A percentile compares a stretch with the other conserved stretches of the same genome.
Conservation (phyloP, 352 stramenopile genomes). For the Phytophthora colocasiae region DNA sequence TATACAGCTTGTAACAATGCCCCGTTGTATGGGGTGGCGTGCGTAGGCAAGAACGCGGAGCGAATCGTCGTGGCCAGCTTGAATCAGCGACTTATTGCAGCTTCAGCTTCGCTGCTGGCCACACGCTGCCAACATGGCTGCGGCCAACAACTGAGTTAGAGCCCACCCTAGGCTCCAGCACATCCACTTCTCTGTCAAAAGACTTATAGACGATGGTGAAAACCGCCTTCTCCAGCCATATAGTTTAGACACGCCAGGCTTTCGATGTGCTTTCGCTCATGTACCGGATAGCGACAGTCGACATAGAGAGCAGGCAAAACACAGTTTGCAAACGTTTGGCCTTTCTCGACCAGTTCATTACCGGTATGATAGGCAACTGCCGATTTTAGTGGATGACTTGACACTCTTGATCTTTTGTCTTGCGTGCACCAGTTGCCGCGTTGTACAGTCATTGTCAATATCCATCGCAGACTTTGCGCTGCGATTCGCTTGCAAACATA, state of each 20-base stretch:
- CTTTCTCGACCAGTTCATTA: too few species aligned
- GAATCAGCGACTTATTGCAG: constrained; percentile 16
- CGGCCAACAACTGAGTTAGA: constrained; percentile 5
- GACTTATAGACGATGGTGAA: not conserved
- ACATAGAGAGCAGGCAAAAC: constrained; percentile 15
- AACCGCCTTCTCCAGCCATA: constrained; percentile 14
- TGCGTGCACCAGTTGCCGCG: not conserved
- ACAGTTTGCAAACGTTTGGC: constrained; percentile 5
- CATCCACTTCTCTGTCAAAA: too few species aligned
- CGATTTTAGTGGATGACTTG: constrained; percentile 13
- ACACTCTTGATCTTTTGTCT: constrained; percentile 1
- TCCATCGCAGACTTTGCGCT: not conserved
- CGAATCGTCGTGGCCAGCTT: constrained; percentile 9
- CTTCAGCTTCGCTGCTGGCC: constrained; percentile 14
- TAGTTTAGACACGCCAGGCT: not conserved
- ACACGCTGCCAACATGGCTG: constrained; percentile 10
- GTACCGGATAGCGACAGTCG: constrained; percentile 10
- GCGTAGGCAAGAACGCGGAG: constrained; percentile 15
- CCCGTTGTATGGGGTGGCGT: constrained; percentile 5
- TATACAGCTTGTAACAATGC: not conserved
- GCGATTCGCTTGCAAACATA: not conserved
- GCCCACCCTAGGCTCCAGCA: not conserved
- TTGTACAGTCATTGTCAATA: not conserved
- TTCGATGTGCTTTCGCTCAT: not conserved
- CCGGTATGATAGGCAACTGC: too few species aligned